Evolutionary conservation across 257 asterid genomes (phyloP), one percentile per base, ranked within the genome.

Genomic region (Eucommia ulmoides): DNA sequence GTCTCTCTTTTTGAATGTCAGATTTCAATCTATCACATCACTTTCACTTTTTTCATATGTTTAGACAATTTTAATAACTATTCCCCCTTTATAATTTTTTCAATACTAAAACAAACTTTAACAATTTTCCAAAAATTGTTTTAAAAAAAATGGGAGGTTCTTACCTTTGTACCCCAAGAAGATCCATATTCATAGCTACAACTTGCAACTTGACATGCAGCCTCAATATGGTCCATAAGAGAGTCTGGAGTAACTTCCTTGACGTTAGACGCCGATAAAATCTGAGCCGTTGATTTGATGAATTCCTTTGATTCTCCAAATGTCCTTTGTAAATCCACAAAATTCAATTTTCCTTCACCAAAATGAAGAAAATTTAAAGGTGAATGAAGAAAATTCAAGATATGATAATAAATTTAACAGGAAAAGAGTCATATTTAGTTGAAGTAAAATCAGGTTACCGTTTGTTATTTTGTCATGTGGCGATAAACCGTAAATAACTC

Each of bases 131-230:
- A n/a, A n/a, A n/a, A n/a, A n/a, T n/a, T n/a, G n/a, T n/a, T n/a
- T n/a, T n/a, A n/a, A n/a, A n/a, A n/a, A n/a, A n/a, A n/a, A n/a
- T n/a, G n/a, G n/a, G n/a, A n/a, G n/a, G n/a, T n/a, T n/a, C n/a
- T n/a, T 16, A 70, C 77, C 66, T 65, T 49, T 54, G 61, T 50
- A 18, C 77, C 77, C 72, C 72, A 70, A 2, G 17, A 22, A 19
- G 76, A 42, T 17, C 56, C 53, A 20, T 23, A 35, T 26, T 68
- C 74, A 50, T 58, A 68, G 2, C 52, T 54, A 50, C 60, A 54
- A 2, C 45, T 23, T 33, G 64, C 74, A 63, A 63, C 47, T 45
- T 63, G 53, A 8, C 11, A 49, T 24, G 74, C 74, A 8, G 48
- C 48, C 3, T 62, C 65, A 50, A 71, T 22, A 24, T 29, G 45